These are phyloP conservation scores for Trematosphaeria pertusa DNA, from an alignment of 2,329 filamentous ascomycete genomes.

Conservation along the genomic window DNA sequence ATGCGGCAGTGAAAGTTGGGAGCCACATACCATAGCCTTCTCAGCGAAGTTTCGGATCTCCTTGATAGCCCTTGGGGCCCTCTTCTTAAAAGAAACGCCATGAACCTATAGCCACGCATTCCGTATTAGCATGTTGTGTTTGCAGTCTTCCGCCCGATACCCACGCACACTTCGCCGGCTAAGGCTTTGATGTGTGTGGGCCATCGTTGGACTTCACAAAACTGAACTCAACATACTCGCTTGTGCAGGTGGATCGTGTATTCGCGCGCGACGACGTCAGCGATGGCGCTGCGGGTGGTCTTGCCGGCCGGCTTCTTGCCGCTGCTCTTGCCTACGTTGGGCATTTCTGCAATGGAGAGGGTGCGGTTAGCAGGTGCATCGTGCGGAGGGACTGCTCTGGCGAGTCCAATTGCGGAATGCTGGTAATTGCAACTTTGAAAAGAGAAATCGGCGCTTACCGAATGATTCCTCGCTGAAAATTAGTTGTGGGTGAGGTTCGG, in stretches of 20 bases:
- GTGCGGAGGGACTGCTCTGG: no score
- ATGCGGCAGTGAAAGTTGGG: no score
- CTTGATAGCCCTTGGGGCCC: constrained; percentile 98
- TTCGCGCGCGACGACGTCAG: constrained; percentile 98
- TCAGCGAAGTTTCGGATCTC: constrained; percentile 96
- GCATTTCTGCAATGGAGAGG: constrained; percentile 48
- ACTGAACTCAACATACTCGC: constrained; percentile 82
- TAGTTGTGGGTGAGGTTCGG: constrained; percentile 18
- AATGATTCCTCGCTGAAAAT: constrained; percentile 22
- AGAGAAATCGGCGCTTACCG: no score
- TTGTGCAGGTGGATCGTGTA: constrained; percentile 99
- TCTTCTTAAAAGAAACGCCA: constrained; percentile 99
- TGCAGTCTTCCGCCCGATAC: constrained; percentile 72
- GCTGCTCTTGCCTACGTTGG: constrained; percentile 50
- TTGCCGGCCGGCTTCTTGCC: constrained; percentile 70
- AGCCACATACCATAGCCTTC: constrained; percentile 87
- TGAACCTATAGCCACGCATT: constrained; percentile 73
- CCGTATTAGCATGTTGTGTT: constrained; percentile 54
- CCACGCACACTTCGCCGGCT: constrained; percentile 27
- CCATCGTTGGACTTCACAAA: constrained; percentile 74
- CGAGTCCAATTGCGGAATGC: no score
- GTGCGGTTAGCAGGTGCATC: constrained; percentile 24
- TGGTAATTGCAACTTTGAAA: not conserved
- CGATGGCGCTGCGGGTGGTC: constrained; percentile 87
- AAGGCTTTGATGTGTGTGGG: constrained; percentile 37